phyloP scores from a whole-genome alignment of 768 basidiomycete species.

The Mycena metata region DNA sequence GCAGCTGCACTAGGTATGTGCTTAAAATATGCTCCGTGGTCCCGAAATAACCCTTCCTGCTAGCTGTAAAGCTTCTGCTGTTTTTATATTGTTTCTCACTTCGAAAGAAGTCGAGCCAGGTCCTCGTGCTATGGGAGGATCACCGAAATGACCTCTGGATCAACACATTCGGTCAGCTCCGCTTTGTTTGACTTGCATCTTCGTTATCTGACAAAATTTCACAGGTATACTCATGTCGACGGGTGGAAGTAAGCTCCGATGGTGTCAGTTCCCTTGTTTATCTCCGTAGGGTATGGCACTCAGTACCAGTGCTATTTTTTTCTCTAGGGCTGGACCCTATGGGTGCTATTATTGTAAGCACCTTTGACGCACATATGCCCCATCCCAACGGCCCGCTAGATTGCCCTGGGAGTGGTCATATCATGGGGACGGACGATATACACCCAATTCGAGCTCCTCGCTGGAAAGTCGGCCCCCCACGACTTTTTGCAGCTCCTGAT shows the following conservation, averaged over 20 bases:
- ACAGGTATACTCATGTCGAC: conserved; percentile 86
- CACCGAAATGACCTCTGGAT: conserved; percentile 94
- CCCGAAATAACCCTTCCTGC: conserved; percentile 22
- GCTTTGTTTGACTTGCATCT: neutral
- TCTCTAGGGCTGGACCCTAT: conserved; percentile 78
- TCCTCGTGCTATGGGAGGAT: conserved; percentile 96
- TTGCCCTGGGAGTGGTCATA: conserved; percentile 81
- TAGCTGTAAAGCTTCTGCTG: conserved; percentile 86
- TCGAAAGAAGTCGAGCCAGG: conserved; percentile 88
- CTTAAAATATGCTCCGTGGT: conserved; percentile 23
- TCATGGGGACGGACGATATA: conserved; percentile 86
- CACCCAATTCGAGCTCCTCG: conserved; percentile 85
- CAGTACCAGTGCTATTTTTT: conserved; percentile 9
- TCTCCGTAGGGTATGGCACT: conserved; percentile 27
- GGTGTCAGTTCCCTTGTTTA: conserved; percentile 72
- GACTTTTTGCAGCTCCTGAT: conserved; percentile 92
- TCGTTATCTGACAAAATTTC: conserved; percentile 24
- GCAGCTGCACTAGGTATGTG: conserved; percentile 79
- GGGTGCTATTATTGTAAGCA: conserved; percentile 79
- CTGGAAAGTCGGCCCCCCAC: conserved; percentile 92
- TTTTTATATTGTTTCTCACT: conserved; percentile 91
- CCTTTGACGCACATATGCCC: conserved; percentile 14
- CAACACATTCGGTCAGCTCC: conserved; percentile 75
- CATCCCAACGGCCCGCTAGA: conserved; percentile 58
- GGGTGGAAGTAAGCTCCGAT: conserved; percentile 81